These are phyloP conservation scores for Suillus weaverae DNA, from an alignment of 768 basidiomycete genomes.

Conservation along the genomic window DNA sequence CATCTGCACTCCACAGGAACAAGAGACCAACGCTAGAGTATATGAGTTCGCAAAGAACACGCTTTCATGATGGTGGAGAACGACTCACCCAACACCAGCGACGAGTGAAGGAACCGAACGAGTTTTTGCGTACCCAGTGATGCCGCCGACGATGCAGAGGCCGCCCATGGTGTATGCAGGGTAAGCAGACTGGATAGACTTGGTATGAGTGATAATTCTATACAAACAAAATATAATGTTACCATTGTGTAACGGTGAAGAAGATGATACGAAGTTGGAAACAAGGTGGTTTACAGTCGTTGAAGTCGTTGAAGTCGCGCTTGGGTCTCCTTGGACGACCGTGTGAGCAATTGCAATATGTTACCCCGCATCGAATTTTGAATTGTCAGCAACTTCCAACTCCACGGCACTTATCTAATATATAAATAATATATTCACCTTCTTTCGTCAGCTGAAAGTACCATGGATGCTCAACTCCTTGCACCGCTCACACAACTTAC, in stretches of 20 bases:
- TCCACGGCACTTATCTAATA: not conserved
- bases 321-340: not conserved
- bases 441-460: not conserved
- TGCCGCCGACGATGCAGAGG: conserved; percentile 74
- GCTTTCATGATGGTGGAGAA: not conserved
- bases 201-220: not conserved
- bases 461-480: conserved; percentile 58
- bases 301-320: not conserved
- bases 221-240: not conserved
- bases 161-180: conserved; percentile 78
- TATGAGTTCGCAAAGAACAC: conserved; percentile 1
- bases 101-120: conserved; percentile 81
- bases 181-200: conserved; percentile 62
- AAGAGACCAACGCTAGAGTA: conserved; percentile 66
- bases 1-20: conserved; percentile 78
- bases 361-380: not conserved
- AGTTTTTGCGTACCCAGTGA: conserved; percentile 69
- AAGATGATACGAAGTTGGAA: not conserved
- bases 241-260: not conserved
- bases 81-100: conserved; percentile 72
- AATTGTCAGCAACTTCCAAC: not conserved
- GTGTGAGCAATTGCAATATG: not conserved
- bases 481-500: conserved; percentile 64
- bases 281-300: not conserved
- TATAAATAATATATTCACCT: conserved; percentile 2